Percentiles rank a stretch among this genome's conserved stretches.
phyloP scores from a whole-genome alignment of 2,329 filamentous ascomycete genomes.

The Thelonectria rubi region DNA sequence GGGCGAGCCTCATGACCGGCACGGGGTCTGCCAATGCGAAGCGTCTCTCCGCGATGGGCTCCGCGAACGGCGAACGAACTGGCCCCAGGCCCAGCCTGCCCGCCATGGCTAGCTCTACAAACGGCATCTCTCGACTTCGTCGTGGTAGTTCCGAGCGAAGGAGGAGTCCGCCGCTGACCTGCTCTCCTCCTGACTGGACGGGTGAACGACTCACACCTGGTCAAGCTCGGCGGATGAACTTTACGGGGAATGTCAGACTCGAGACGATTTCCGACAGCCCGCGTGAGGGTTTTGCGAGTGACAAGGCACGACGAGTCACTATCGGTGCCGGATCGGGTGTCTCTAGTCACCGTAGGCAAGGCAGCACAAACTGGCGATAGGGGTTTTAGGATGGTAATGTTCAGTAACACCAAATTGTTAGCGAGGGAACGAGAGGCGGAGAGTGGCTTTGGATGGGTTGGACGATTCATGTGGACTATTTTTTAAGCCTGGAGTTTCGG shows the following conservation, averaged over 20 bases:
- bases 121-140: constrained; percentile 65
- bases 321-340: constrained; percentile 46
- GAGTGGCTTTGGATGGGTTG: background rate
- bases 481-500: background rate
- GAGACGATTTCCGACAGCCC: constrained; percentile 43
- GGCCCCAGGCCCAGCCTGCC: constrained; percentile 50
- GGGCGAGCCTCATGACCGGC: constrained; percentile 51
- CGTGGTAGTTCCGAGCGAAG: constrained; percentile 61
- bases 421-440: background rate
- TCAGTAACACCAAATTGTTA: background rate
- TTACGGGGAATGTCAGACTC: constrained; percentile 53
- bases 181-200: constrained; percentile 56
- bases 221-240: constrained; percentile 67
- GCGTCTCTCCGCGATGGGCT: constrained; percentile 58
- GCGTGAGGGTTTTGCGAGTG: constrained; percentile 35
- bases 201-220: constrained; percentile 59
- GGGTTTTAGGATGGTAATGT: background rate
- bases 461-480: background rate
- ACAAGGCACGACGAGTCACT: constrained; percentile 49
- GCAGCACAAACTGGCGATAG: constrained; percentile 46
- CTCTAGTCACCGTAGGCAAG: constrained; percentile 42
- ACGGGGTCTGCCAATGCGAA: constrained; percentile 49
- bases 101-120: constrained; percentile 59
- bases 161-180: constrained; percentile 62
- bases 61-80: constrained; percentile 42